These are phyloP conservation scores for Pestalotiopsis sp. DNA, from an alignment of 2,329 filamentous ascomycete species.

Conservation along the genomic window DNA sequence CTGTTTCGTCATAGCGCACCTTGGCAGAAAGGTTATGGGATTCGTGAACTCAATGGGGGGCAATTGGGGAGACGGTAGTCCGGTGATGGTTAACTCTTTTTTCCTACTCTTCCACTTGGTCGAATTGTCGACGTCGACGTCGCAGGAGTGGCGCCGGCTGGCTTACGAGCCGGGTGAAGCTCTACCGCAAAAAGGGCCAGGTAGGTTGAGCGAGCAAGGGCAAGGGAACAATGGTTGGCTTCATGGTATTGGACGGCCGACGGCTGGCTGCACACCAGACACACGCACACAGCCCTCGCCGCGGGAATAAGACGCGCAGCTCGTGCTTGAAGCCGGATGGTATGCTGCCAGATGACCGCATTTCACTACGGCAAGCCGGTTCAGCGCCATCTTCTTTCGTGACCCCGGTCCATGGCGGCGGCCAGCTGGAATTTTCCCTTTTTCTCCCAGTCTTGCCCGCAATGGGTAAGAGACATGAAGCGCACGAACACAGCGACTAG, in stretches of 20 bases:
- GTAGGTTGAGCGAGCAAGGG: conserved; percentile 10
- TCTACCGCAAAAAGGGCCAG: conserved; percentile 11
- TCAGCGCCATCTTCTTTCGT: background rate
- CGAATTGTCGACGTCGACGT: background rate
- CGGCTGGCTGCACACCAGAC: background rate
- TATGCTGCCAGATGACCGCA: background rate
- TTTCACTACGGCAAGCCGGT: background rate
- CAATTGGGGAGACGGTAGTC: conserved; percentile 5
- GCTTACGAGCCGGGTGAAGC: conserved; percentile 11
- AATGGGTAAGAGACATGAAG: background rate
- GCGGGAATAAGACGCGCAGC: background rate
- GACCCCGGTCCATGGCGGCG: background rate
- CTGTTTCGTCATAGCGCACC: conserved; percentile 7
- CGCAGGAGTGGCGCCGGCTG: conserved; percentile 16
- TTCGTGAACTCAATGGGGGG: background rate
- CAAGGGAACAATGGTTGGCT: background rate
- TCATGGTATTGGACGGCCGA: conserved; percentile 8
- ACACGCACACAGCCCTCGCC: background rate
- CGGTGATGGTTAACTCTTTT: background rate
- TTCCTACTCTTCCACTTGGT: background rate
- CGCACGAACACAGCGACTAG: background rate
- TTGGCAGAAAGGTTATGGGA: conserved; percentile 5
- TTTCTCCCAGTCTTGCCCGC: background rate
- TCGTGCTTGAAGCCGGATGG: conserved; percentile 6
- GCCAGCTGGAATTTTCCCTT: background rate